phyloP scores from a whole-genome alignment of 2,329 filamentous ascomycete genomes.

The Aplosporella prunicola region DNA sequence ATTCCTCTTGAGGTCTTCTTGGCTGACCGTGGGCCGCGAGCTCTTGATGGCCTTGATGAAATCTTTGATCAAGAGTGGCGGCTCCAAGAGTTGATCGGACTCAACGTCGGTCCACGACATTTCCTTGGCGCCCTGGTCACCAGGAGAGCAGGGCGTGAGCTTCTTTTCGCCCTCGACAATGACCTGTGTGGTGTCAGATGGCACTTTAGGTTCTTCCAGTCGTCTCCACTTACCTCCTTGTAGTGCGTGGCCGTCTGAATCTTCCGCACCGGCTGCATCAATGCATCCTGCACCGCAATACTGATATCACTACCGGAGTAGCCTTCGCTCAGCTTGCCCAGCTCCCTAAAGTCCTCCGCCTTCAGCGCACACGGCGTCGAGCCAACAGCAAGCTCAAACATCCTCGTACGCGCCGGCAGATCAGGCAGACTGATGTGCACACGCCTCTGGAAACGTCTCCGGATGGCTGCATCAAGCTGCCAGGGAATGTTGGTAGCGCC shows the following conservation, averaged over 20 bases:
- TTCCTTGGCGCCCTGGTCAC: constrained; percentile 74
- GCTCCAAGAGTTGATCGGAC: constrained; percentile 75
- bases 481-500: constrained; percentile 98
- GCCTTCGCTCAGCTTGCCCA: constrained; percentile 78
- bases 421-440: constrained; percentile 95
- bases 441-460: constrained; percentile 87
- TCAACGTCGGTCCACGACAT: constrained; percentile 91
- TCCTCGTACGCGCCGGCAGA: constrained; percentile 72
- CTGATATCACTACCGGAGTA: constrained; percentile 95
- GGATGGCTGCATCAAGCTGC: constrained; percentile 94
- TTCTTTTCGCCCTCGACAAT: constrained; percentile 56
- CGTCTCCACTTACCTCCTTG: constrained; percentile 59
- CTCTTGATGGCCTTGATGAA: constrained; percentile 87
- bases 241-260: constrained; percentile 98
- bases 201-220: neutral
- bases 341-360: constrained; percentile 64
- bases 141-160: constrained; percentile 86
- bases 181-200: constrained; percentile 43
- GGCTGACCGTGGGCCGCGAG: constrained; percentile 80
- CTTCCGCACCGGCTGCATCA: constrained; percentile 96
- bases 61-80: constrained; percentile 78
- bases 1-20: constrained; percentile 73
- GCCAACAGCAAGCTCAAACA: constrained; percentile 95
- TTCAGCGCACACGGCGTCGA: constrained; percentile 80
- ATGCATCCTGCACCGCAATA: constrained; percentile 88